Evolutionary conservation across 1,139 yeast genomes (phyloP), one percentile per base, ranked within the genome.

Genomic region (Eremothecium sinecaudum): DNA sequence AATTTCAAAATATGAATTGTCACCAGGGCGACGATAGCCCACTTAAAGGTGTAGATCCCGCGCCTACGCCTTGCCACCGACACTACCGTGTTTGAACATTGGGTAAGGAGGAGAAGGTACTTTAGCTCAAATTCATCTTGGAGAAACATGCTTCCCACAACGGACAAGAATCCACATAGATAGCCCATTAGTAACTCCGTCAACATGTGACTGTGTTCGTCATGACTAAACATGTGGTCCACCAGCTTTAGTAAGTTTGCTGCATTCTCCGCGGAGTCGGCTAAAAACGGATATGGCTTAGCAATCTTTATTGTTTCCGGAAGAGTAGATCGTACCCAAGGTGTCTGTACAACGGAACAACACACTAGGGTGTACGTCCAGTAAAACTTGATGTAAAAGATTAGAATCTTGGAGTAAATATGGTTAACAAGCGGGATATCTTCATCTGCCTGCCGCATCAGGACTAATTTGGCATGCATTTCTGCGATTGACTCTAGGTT

Each of bases 21-120:
- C n/a, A 24, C 16, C 17, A 36, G 21, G 5, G 34, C 25, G 13
- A 36, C 24, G 5, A 20, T 20, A 16, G 31, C 27, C 36, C 39
- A 36, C 22, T 36, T 36, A 31, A 29, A 26, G 6, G 34, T 18
- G 28, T 13, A 25, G 3, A 14, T 8, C 6, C 25, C 23, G 13
- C 22, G 22, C 16, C 32, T 27, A 9, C 11, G 22, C 12, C 26
- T 19, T 6, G 31, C 32, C 4, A 18, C 13, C n/a, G 22, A 12
- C n/a, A 23, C 21, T 24, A 30, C n/a, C 12, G 28, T 11, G 6
- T 24, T 5, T 8, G 31, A 18, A n/a, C 30, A 13, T 10, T 18
- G 21, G 15, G 18, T 16, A 15, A 36, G 26, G 12, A 33, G 36
- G n/a, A 24, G 17, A 28, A 36, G 15, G 23, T 33, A 29, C 15